Evolutionary conservation across 2,329 filamentous ascomycete species (phyloP).

Genomic region (Sordariomycetes sp.): DNA sequence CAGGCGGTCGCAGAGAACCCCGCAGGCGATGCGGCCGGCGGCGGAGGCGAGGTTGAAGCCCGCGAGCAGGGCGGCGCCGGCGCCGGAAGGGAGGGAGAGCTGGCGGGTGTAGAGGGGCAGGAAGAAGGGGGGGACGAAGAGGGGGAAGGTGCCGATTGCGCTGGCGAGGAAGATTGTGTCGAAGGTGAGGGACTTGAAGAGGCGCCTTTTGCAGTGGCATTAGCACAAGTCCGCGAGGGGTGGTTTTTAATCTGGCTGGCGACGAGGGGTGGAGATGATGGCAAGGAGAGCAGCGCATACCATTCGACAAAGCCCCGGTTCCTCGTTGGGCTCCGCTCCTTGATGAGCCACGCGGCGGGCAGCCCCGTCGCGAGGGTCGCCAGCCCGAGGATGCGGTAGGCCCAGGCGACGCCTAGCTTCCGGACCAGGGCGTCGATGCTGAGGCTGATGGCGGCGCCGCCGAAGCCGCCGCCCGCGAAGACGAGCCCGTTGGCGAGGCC

Average conservation of each 20-base stretch:
- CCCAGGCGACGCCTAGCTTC: conserved; percentile 31
- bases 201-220: conserved; percentile 18
- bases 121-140: conserved; percentile 49
- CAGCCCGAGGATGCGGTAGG: conserved; percentile 38
- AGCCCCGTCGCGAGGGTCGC: conserved; percentile 36
- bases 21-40: conserved; percentile 39
- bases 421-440: conserved; percentile 32
- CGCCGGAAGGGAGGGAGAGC: conserved; percentile 35
- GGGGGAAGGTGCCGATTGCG: conserved; percentile 42
- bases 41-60: conserved; percentile 49
- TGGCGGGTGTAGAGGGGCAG: conserved; percentile 41
- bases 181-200: conserved; percentile 40
- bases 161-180: conserved; percentile 37
- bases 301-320: conserved; percentile 32
- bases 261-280: background rate
- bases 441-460: conserved; percentile 38
- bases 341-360: conserved; percentile 39
- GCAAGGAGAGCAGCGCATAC: conserved; percentile 13
- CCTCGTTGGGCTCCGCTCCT: conserved; percentile 25
- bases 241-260: background rate
- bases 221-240: background rate
- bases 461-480: conserved; percentile 39
- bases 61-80: conserved; percentile 43
- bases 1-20: conserved; percentile 36
- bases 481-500: conserved; percentile 43